Conservation (phyloP, 345 rosid species). For the Salix brachista region DNA sequence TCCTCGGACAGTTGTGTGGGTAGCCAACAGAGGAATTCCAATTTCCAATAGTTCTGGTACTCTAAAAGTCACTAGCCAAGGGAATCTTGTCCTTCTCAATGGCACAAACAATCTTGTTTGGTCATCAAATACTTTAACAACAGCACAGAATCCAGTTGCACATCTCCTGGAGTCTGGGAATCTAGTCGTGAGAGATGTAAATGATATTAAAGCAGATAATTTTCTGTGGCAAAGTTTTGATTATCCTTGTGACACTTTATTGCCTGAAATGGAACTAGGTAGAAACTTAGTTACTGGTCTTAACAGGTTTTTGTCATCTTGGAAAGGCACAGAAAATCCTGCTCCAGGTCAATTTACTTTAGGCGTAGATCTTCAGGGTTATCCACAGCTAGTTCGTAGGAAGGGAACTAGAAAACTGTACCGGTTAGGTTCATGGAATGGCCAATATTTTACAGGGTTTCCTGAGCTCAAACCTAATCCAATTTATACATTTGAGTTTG, state of each 20-base stretch:
- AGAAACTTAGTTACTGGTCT: neutral
- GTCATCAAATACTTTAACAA: neutral
- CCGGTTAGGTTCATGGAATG: neutral
- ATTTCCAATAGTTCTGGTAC: neutral
- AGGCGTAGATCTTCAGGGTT: neutral
- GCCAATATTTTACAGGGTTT: neutral
- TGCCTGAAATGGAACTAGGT: constrained; percentile 3
- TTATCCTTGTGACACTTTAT: neutral
- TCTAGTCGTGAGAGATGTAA: neutral
- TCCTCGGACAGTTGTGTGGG: neutral
- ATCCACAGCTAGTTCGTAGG: neutral
- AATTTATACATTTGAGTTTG: neutral
- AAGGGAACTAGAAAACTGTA: neutral
- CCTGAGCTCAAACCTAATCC: neutral
- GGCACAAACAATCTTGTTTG: neutral
- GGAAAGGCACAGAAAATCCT: neutral
- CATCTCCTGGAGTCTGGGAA: neutral
- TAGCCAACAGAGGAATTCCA: neutral
- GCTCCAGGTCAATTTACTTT: neutral
- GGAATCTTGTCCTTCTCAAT: neutral
- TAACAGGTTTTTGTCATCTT: neutral
- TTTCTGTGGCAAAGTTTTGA: constrained; percentile 9
- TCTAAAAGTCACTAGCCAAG: neutral
- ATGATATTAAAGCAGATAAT: neutral
- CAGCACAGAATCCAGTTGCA: neutral